phyloP scores from a whole-genome alignment of 768 basidiomycete genomes.

The Serendipita sp. region DNA sequence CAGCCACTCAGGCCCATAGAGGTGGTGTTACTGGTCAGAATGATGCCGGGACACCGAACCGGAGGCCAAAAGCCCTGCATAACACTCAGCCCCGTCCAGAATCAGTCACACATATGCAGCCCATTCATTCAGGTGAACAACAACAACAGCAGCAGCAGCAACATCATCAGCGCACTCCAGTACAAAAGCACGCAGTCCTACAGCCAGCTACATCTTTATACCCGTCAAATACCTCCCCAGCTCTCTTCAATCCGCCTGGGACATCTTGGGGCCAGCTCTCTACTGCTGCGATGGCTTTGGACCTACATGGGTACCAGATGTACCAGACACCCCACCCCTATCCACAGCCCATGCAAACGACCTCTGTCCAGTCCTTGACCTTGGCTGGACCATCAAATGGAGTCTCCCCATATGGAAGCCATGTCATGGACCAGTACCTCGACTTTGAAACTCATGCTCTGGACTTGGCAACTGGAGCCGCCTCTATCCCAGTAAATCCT shows the following conservation, averaged over 20 bases:
- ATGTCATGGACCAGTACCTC: neutral
- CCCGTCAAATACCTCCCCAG: neutral
- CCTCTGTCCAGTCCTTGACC: neutral
- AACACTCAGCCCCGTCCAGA: neutral
- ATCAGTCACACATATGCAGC: neutral
- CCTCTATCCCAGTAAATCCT: neutral
- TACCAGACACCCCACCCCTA: neutral
- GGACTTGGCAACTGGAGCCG: neutral
- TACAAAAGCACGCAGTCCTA: neutral
- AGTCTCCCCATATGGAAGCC: neutral
- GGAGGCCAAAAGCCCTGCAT: too few relatives aligned
- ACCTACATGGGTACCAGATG: slow-evolving; percentile 1
- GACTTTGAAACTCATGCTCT: slow-evolving; percentile 6
- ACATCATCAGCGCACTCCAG: neutral
- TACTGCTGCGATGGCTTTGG: neutral
- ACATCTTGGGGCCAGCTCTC: neutral
- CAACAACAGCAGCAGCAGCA: neutral
- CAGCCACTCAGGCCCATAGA: too few relatives aligned
- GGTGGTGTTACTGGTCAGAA: neutral
- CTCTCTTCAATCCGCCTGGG: neutral
- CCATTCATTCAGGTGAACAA: neutral
- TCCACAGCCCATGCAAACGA: neutral
- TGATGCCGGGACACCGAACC: neutral
- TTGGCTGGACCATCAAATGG: neutral
- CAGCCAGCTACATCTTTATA: neutral